Evolutionary conservation across 2,329 filamentous ascomycete species (phyloP), one percentile per base, ranked within the genome.

Genomic region (Xylariaceae sp.): DNA sequence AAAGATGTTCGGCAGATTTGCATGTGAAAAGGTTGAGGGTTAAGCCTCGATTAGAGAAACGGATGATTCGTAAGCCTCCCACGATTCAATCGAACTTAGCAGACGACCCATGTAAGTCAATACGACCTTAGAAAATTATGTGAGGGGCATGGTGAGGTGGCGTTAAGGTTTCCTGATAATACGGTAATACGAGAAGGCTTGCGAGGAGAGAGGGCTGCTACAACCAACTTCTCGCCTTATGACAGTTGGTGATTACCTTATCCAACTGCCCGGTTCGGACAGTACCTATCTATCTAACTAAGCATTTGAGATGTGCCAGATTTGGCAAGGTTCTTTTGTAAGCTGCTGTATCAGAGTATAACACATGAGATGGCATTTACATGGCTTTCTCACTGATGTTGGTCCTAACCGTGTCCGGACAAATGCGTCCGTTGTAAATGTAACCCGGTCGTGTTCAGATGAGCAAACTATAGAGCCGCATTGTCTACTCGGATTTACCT

Each of bases 251-350:
- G 34, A 14, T 21, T 23, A 45, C 34, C 21, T 26, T 33, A 23
- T n/a, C n/a, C n/a, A n/a, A n/a, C 36, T 55, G 55, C 47, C 44
- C 52, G 23, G 26, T 45, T 54, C 58, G 58, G 50, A 52, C 58
- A 54, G 50, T 58, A 50, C 40, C 1, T 37, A 23, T 17, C 2
- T 28, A 17, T n/a, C n/a, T n/a, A n/a, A n/a, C n/a, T n/a, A n/a
- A n/a, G n/a, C n/a, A n/a, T n/a, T n/a, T n/a, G 31, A 55, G 12
- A 45, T 29, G 29, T 45, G 47, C 17, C 37, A 24, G 41, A 40
- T n/a, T 44, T 33, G 12, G 21, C n/a, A 33, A 31, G 16, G 8
- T 7, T 19, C 23, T 53, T 43, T 58, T 45, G 55, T 50, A 49
- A 57, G 19, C 31, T 43, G 39, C 26, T 26, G 17, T 48, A 53